Evolutionary conservation across 169 alveolate genomes (phyloP).

Genomic region (Cryptosporidium parvum): DNA sequence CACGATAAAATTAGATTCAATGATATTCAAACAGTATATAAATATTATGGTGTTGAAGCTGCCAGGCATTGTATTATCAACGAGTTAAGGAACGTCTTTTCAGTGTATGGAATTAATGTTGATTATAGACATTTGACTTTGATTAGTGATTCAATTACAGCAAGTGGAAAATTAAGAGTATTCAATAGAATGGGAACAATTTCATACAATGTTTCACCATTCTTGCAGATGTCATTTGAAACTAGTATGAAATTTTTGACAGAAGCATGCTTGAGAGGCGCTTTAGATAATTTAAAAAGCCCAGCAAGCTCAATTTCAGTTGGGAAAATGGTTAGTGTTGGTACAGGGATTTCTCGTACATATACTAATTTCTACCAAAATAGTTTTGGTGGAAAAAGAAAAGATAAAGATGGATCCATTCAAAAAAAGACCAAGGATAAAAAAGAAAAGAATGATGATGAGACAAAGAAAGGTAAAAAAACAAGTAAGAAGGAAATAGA

Average conservation of each 20-base stretch:
- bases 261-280: slow-evolving; percentile 88
- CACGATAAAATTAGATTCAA: slow-evolving; percentile 91
- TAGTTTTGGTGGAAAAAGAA: background rate
- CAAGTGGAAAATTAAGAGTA: slow-evolving; percentile 91
- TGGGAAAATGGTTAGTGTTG: slow-evolving; percentile 41
- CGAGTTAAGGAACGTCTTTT: slow-evolving; percentile 94
- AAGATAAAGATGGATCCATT: background rate
- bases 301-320: slow-evolving; percentile 83
- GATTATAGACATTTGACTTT: slow-evolving; percentile 95
- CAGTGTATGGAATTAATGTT: slow-evolving; percentile 96
- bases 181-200: slow-evolving; percentile 84
- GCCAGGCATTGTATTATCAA: slow-evolving; percentile 94
- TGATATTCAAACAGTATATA: slow-evolving; percentile 92
- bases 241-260: slow-evolving; percentile 94
- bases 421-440: background rate
- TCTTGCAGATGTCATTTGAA: slow-evolving; percentile 97
- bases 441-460: background rate
- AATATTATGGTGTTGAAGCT: slow-evolving; percentile 98
- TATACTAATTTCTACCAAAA: slow-evolving; percentile 20
- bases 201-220: slow-evolving; percentile 86
- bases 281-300: slow-evolving; percentile 80
- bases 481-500: slow-evolving; percentile 2
- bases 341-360: slow-evolving; percentile 67
- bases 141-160: slow-evolving; percentile 97
- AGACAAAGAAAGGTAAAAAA: background rate